phyloP scores from a whole-genome alignment of 2,329 filamentous ascomycete genomes.

The Hypoxylon sp. region DNA sequence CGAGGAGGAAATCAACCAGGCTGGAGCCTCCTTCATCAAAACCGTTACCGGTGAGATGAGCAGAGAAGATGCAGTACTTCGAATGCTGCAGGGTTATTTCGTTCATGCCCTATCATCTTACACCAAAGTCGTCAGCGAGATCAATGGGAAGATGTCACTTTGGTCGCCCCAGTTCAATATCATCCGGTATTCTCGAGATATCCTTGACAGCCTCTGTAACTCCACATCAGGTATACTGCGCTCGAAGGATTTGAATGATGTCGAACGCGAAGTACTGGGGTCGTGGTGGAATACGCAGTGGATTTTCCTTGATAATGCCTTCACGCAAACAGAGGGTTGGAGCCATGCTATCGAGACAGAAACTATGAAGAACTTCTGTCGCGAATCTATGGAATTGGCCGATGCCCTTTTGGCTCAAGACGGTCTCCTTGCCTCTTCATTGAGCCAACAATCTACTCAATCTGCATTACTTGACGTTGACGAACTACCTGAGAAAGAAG shows the following conservation, averaged over 20 bases:
- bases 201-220: conserved; percentile 65
- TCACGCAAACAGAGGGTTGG: conserved; percentile 85
- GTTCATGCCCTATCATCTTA: conserved; percentile 55
- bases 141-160: conserved; percentile 54
- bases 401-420: conserved; percentile 87
- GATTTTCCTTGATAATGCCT: conserved; percentile 81
- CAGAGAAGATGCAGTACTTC: conserved; percentile 59
- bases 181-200: conserved; percentile 64
- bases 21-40: conserved; percentile 84
- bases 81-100: conserved; percentile 57
- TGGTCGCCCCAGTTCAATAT: conserved; percentile 68
- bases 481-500: conserved; percentile 46
- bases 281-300: conserved; percentile 87
- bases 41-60: conserved; percentile 74
- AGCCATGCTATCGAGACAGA: conserved; percentile 77
- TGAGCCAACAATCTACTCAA: conserved; percentile 51
- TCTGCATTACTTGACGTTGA: conserved; percentile 44
- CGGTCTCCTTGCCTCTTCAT: conserved; percentile 78
- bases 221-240: conserved; percentile 64
- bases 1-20: conserved; percentile 79
- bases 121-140: conserved; percentile 52
- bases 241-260: conserved; percentile 62
- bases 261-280: conserved; percentile 72
- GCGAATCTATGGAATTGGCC: conserved; percentile 94
- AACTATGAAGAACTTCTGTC: conserved; percentile 89